phyloP scores from a whole-genome alignment of 1,284 basidiomycete genomes.

The Cryptococcus depauperatus region DNA sequence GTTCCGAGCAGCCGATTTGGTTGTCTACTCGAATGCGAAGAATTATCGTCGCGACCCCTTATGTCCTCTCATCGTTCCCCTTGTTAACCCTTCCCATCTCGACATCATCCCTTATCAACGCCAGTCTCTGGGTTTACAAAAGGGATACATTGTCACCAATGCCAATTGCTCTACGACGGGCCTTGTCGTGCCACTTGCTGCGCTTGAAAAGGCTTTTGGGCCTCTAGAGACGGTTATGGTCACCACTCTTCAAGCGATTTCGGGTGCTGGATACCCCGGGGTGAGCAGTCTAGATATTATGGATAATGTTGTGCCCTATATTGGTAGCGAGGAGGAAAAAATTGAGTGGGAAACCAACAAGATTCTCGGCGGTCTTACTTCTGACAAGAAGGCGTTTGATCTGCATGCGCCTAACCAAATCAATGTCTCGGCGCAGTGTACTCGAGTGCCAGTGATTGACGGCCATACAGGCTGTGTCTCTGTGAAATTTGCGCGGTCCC shows the following conservation, averaged over 20 bases:
- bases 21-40: slow-evolving; percentile 97
- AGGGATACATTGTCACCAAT: slow-evolving; percentile 96
- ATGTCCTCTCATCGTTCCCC: slow-evolving; percentile 94
- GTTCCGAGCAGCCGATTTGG: slow-evolving; percentile 78
- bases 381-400: slow-evolving; percentile 62
- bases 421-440: slow-evolving; percentile 82
- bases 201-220: slow-evolving; percentile 86
- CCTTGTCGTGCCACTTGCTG: slow-evolving; percentile 82
- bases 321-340: slow-evolving; percentile 82
- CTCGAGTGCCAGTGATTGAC: slow-evolving; percentile 86
- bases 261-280: slow-evolving; percentile 94
- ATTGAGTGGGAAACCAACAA: slow-evolving; percentile 98
- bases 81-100: slow-evolving; percentile 86
- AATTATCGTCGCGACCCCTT: slow-evolving; percentile 88
- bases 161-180: slow-evolving; percentile 98
- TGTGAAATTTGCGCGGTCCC: slow-evolving; percentile 65
- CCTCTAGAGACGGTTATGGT: slow-evolving; percentile 83
- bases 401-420: slow-evolving; percentile 72
- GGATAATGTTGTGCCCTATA: slow-evolving; percentile 95
- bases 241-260: slow-evolving; percentile 97
- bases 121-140: slow-evolving; percentile 58
- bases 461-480: slow-evolving; percentile 85
- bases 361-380: slow-evolving; percentile 76
- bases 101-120: slow-evolving; percentile 78
- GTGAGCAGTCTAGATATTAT: slow-evolving; percentile 83